Percentiles rank a stretch among this genome's conserved stretches.
phyloP scores from a whole-genome alignment of 2,329 filamentous ascomycete species.

The Colletotrichum sp. region DNA sequence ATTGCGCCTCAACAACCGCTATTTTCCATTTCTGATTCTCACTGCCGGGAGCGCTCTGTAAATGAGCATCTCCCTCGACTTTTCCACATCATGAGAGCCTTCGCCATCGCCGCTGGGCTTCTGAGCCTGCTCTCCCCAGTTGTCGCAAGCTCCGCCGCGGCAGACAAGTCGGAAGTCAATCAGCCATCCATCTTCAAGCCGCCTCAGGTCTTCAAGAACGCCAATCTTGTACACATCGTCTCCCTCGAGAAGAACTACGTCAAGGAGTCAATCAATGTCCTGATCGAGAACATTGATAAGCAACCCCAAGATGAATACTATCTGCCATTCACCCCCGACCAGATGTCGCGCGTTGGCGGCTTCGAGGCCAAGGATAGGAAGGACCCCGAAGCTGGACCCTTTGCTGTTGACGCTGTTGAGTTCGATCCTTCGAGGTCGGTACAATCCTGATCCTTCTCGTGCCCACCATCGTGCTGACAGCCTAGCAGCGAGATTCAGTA shows the following conservation, averaged over 20 bases:
- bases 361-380: constrained; percentile 95
- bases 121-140: constrained; percentile 60
- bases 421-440: constrained; percentile 63
- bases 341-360: constrained; percentile 80
- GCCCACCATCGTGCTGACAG: not conserved
- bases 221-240: constrained; percentile 86
- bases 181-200: constrained; percentile 77
- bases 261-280: constrained; percentile 90
- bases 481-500: constrained; percentile 72
- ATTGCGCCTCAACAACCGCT: constrained; percentile 18
- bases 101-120: constrained; percentile 61
- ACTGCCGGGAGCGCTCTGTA: constrained; percentile 26
- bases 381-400: constrained; percentile 68
- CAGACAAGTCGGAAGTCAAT: constrained; percentile 54
- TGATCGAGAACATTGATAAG: constrained; percentile 85
- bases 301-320: constrained; percentile 89
- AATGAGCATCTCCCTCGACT: constrained; percentile 28
- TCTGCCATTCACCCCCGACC: constrained; percentile 79
- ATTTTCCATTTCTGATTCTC: constrained; percentile 15
- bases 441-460: constrained; percentile 9
- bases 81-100: constrained; percentile 48
- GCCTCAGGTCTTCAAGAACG: constrained; percentile 91
- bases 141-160: constrained; percentile 43
- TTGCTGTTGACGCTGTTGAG: constrained; percentile 73
- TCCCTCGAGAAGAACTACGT: constrained; percentile 93